These are phyloP conservation scores for Pilasporangium apinafurcum DNA, from an alignment of 352 stramenopile species.

Conservation along the genomic window DNA sequence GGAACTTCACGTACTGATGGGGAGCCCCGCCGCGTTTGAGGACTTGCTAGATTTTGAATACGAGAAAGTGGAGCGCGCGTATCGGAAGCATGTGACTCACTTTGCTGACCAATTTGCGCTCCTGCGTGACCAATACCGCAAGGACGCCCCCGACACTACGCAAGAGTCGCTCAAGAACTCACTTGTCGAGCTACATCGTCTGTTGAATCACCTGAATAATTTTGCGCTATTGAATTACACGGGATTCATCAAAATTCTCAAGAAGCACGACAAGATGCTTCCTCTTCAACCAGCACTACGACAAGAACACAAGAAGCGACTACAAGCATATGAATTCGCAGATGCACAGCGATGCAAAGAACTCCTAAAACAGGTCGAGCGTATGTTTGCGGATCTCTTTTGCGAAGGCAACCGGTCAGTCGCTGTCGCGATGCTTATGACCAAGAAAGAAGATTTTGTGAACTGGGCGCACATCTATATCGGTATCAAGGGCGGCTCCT, in stretches of 20 bases:
- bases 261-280: slow-evolving; percentile 94
- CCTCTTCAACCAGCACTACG: slow-evolving; percentile 28
- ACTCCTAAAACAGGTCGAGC: slow-evolving; percentile 52
- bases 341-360: slow-evolving; percentile 41
- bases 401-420: slow-evolving; percentile 68
- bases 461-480: slow-evolving; percentile 83
- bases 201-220: slow-evolving; percentile 93
- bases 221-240: slow-evolving; percentile 98
- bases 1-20: slow-evolving; percentile 24
- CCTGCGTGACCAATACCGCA: slow-evolving; percentile 64
- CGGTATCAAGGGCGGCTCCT: slow-evolving; percentile 77
- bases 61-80: slow-evolving; percentile 91
- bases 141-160: slow-evolving; percentile 41
- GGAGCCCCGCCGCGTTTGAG: slow-evolving; percentile 59
- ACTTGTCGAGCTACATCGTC: slow-evolving; percentile 91
- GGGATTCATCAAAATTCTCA: slow-evolving; percentile 97
- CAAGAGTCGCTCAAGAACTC: slow-evolving; percentile 91
- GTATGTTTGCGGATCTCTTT: slow-evolving; percentile 65
- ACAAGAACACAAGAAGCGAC: slow-evolving; percentile 28
- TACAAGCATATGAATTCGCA: slow-evolving; percentile 57
- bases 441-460: slow-evolving; percentile 63
- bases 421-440: slow-evolving; percentile 76
- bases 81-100: slow-evolving; percentile 77
- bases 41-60: slow-evolving; percentile 75
- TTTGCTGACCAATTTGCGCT: slow-evolving; percentile 80